Evolutionary conservation across 192 early-diverging fungal genomes (phyloP).

Genomic region (Coemansia aciculifera): DNA sequence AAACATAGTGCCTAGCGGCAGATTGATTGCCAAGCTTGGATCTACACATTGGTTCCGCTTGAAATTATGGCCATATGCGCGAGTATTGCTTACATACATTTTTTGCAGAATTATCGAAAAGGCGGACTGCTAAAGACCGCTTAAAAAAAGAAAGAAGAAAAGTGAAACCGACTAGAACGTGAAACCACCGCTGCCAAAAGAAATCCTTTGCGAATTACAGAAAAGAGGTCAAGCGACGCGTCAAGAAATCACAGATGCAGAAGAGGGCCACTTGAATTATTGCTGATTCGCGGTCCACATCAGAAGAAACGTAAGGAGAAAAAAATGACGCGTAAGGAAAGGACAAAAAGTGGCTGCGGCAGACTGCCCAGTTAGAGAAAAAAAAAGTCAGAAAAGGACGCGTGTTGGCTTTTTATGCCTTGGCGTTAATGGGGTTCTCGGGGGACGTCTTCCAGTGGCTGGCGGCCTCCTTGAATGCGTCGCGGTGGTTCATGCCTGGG

Average conservation of each 20-base stretch:
- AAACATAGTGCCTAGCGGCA: background rate
- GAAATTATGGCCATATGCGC: background rate
- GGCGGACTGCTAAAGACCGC: background rate
- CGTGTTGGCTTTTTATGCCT: slow-evolving; percentile 5
- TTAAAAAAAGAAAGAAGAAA: background rate
- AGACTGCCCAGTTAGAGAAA: background rate
- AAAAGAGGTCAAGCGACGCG: slow-evolving; percentile 9
- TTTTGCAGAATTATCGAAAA: background rate
- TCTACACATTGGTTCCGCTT: background rate
- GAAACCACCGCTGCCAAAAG: background rate
- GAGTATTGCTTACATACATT: background rate
- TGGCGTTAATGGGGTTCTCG: slow-evolving; percentile 62
- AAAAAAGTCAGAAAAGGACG: background rate
- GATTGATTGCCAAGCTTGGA: background rate
- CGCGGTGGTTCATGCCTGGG: slow-evolving; percentile 64
- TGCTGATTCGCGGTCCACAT: slow-evolving; percentile 5
- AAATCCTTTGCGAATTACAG: background rate
- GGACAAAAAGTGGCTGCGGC: slow-evolving; percentile 1
- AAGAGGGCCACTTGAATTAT: background rate
- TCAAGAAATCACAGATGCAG: slow-evolving; percentile 8
- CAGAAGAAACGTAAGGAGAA: background rate
- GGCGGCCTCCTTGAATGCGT: slow-evolving; percentile 68
- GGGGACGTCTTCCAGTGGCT: slow-evolving; percentile 59
- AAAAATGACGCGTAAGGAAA: background rate
- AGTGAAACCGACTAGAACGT: background rate